These are phyloP conservation scores for Aspergillus kassunensis DNA, from an alignment of 495 filamentous ascomycete species.

Conservation along the genomic window DNA sequence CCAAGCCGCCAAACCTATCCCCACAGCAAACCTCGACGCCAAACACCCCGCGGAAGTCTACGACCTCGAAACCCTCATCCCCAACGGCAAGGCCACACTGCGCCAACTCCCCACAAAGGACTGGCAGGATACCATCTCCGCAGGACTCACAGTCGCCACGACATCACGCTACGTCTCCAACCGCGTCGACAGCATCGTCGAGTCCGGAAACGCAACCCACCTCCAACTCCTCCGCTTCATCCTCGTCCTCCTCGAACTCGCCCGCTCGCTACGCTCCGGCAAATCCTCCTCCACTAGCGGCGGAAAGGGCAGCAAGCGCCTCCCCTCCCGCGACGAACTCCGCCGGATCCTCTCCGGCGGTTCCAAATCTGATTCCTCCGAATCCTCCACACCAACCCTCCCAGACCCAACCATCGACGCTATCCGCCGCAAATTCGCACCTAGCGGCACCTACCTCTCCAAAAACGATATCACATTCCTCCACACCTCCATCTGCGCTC, in stretches of 20 bases:
- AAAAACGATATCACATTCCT: constrained; percentile 62
- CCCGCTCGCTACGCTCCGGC: constrained; percentile 37
- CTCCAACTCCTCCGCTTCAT: constrained; percentile 58
- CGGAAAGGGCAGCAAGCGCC: constrained; percentile 35
- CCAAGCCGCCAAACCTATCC: constrained; percentile 72
- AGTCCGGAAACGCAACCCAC: constrained; percentile 50
- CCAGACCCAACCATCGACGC: constrained; percentile 63
- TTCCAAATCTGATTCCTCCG: constrained; percentile 14
- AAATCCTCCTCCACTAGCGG: constrained; percentile 20
- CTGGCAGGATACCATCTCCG: constrained; percentile 66
- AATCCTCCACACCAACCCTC: constrained; percentile 28
- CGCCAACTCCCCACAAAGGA: constrained; percentile 63
- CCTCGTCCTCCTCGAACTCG: constrained; percentile 63
- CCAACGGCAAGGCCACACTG: constrained; percentile 43
- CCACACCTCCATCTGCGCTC: constrained; percentile 63
- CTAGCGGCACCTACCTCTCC: constrained; percentile 49
- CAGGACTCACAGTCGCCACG: constrained; percentile 50
- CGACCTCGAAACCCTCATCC: constrained; percentile 61
- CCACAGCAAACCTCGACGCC: constrained; percentile 68
- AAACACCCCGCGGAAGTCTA: constrained; percentile 79
- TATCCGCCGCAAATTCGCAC: constrained; percentile 66
- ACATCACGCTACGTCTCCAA: constrained; percentile 62
- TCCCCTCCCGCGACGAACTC: constrained; percentile 40
- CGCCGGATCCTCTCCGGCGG: constrained; percentile 35
- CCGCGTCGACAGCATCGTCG: constrained; percentile 54